phyloP scores from a whole-genome alignment of 495 filamentous ascomycete species.

The Parathielavia hyrcaniae region DNA sequence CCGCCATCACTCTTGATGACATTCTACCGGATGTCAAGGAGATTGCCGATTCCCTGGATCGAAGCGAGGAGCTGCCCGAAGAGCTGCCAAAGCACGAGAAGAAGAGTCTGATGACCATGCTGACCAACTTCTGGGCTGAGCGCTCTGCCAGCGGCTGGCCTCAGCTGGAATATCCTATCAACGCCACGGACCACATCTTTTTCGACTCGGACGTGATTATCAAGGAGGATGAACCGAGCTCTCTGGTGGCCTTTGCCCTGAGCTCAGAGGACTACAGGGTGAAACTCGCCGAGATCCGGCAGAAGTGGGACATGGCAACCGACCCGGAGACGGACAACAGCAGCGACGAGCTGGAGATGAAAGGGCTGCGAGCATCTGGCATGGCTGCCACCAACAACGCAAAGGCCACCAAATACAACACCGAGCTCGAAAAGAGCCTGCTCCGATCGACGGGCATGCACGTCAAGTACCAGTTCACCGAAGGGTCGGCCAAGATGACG shows the following conservation, averaged over 20 bases:
- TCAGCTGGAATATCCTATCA: conserved; percentile 87
- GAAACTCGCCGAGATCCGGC: conserved; percentile 70
- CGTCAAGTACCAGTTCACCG: conserved; percentile 87
- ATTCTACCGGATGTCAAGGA: conserved; percentile 46
- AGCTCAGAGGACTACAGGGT: conserved; percentile 75
- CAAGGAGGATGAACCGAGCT: conserved; percentile 94
- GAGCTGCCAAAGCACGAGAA: conserved; percentile 88
- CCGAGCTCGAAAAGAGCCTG: conserved; percentile 67
- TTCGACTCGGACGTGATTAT: conserved; percentile 97
- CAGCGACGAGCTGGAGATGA: conserved; percentile 31
- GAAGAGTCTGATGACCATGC: conserved; percentile 84
- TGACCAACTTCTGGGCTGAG: conserved; percentile 98
- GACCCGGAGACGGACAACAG: conserved; percentile 29
- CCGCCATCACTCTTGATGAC: conserved; percentile 50
- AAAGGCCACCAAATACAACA: conserved; percentile 6
- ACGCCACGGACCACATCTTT: conserved; percentile 85
- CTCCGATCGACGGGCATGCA: conserved; percentile 81
- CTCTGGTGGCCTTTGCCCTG: conserved; percentile 86
- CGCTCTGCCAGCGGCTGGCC: conserved; percentile 93
- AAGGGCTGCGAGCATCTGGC: conserved; percentile 12
- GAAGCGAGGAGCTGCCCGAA: conserved; percentile 55
- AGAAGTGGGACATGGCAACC: conserved; percentile 38
- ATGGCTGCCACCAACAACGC: conserved; percentile 31
- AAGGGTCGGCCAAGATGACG: conserved; percentile 85
- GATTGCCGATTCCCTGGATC: conserved; percentile 59